These are phyloP conservation scores for Stipa capillata DNA, from an alignment of 176 grass and related monocot genomes.

Conservation along the genomic window DNA sequence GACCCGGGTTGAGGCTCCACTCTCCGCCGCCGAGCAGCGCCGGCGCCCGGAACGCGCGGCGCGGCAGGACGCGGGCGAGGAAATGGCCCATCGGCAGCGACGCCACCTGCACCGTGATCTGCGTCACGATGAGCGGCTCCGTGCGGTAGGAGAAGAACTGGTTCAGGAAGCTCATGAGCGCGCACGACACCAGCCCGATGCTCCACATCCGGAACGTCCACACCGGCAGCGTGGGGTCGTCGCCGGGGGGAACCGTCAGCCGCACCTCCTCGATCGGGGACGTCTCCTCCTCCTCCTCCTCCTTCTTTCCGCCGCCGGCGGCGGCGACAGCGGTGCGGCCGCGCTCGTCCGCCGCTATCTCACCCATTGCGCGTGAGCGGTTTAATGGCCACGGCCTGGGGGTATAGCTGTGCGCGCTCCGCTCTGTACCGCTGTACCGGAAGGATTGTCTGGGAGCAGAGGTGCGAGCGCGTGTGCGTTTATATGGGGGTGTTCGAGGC, in stretches of 20 bases:
- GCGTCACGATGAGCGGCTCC: constrained; percentile 77
- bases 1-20: constrained; percentile 80
- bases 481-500: neutral
- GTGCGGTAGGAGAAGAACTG: constrained; percentile 89
- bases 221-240: constrained; percentile 76
- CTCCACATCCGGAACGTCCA: constrained; percentile 95
- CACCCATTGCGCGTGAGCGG: constrained; percentile 33
- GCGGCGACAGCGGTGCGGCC: no score
- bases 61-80: constrained; percentile 49
- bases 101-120: constrained; percentile 86
- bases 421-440: neutral
- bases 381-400: constrained; percentile 3
- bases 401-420: neutral
- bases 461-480: neutral
- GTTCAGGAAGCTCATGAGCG: constrained; percentile 80
- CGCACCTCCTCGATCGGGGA: constrained; percentile 80
- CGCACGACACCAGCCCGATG: constrained; percentile 61
- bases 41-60: neutral
- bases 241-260: constrained; percentile 52
- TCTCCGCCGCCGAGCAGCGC: constrained; percentile 19
- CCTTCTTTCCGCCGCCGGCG: neutral
- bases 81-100: constrained; percentile 79
- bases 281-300: constrained; percentile 15
- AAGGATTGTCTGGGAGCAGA: neutral
- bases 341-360: constrained; percentile 24